phyloP scores from a whole-genome alignment of 495 filamentous ascomycete genomes.

The Acidiella bohemica region DNA sequence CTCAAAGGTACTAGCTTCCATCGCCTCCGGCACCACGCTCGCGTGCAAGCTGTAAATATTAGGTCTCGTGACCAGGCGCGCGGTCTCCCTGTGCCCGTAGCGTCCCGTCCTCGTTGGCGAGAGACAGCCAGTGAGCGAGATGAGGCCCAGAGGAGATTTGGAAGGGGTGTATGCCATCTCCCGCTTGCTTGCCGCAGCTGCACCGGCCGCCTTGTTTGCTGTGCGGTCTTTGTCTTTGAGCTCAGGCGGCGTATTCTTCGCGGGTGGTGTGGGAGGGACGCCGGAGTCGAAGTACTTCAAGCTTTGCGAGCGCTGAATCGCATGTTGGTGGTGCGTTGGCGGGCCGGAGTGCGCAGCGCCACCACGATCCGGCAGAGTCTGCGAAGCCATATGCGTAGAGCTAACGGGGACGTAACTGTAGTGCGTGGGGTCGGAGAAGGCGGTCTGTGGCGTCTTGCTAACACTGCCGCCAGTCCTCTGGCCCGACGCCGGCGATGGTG shows the following conservation, averaged over 20 bases:
- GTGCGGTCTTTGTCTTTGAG: conserved; percentile 3
- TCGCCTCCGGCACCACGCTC: conserved; percentile 11
- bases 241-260: conserved; percentile 21
- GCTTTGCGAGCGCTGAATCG: conserved; percentile 15
- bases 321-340: neutral
- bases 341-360: too few relatives aligned
- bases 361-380: conserved; percentile 3
- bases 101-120: conserved; percentile 18
- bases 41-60: conserved; percentile 18
- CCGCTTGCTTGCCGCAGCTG: conserved; percentile 1
- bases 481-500: too few relatives aligned
- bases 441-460: conserved; percentile 14
- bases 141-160: conserved; percentile 1
- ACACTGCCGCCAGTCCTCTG: conserved; percentile 3
- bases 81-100: conserved; percentile 13
- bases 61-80: conserved; percentile 12
- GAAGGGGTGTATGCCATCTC: neutral
- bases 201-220: neutral
- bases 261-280: conserved; percentile 19
- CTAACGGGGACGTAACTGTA: conserved; percentile 7
- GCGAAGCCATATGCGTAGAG: conserved; percentile 2
- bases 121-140: conserved; percentile 10
- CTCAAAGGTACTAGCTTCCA: conserved; percentile 12
- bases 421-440: conserved; percentile 13
- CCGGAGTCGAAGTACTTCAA: conserved; percentile 16